These are phyloP conservation scores for Boletus huronensis DNA, from an alignment of 768 basidiomycete species.

Conservation along the genomic window DNA sequence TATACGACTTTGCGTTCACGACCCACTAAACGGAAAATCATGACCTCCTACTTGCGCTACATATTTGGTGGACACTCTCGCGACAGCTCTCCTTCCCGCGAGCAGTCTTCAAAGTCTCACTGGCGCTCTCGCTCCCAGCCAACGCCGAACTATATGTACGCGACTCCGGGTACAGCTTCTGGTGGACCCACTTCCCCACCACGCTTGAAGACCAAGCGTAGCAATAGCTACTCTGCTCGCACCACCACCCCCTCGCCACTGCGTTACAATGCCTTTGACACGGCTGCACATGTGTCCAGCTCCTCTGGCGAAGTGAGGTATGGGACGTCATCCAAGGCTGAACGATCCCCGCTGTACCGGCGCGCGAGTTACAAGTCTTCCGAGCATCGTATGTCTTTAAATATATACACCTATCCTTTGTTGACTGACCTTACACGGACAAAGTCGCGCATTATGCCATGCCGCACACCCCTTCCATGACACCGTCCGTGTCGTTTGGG, in stretches of 20 bases:
- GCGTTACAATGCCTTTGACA: slow-evolving; percentile 38
- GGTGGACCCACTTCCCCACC: slow-evolving; percentile 38
- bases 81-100: slow-evolving; percentile 24
- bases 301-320: slow-evolving; percentile 33
- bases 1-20: slow-evolving; percentile 21
- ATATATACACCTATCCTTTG: not conserved
- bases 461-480: slow-evolving; percentile 28
- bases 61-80: slow-evolving; percentile 39
- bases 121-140: slow-evolving; percentile 41
- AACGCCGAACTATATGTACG: slow-evolving; percentile 41
- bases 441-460: slow-evolving; percentile 32
- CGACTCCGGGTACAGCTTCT: slow-evolving; percentile 26
- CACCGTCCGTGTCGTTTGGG: slow-evolving; percentile 33
- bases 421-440: not conserved
- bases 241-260: slow-evolving; percentile 39
- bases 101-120: slow-evolving; percentile 38
- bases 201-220: slow-evolving; percentile 35
- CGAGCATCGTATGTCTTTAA: slow-evolving; percentile 42
- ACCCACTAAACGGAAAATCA: slow-evolving; percentile 22
- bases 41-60: slow-evolving; percentile 51
- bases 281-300: slow-evolving; percentile 18
- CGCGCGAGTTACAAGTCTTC: slow-evolving; percentile 43
- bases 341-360: slow-evolving; percentile 38
- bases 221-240: slow-evolving; percentile 38
- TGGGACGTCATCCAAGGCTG: slow-evolving; percentile 28